A percentile compares a stretch with the other conserved stretches of the same genome.
Conservation (phyloP, 495 filamentous ascomycete species). For the Massariosphaeria phaeospora region DNA sequence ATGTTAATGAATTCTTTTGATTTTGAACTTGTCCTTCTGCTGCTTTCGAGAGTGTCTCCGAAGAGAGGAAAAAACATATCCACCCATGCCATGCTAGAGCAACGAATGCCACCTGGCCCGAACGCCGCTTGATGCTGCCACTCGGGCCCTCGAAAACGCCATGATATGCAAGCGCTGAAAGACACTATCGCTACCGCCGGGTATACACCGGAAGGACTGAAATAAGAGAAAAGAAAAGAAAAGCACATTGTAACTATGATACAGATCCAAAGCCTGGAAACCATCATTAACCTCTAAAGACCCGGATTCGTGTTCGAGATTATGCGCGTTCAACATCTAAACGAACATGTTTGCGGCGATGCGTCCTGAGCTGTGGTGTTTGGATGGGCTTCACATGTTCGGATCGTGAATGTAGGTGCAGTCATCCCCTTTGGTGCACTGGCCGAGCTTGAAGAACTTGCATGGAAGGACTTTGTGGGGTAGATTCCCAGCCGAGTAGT, state of each 20-base stretch:
- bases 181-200: constrained; percentile 4
- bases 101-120: neutral
- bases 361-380: neutral
- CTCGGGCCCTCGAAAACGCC: constrained; percentile 8
- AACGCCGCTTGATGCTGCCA: constrained; percentile 14
- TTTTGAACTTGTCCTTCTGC: no score
- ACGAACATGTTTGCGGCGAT: neutral
- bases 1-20: no score
- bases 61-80: no score
- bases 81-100: no score
- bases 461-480: constrained; percentile 51
- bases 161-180: neutral
- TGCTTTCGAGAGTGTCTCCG: no score
- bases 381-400: neutral
- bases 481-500: constrained; percentile 1
- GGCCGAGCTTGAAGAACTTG: constrained; percentile 70
- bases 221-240: constrained; percentile 4
- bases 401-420: constrained; percentile 77
- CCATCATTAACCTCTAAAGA: neutral
- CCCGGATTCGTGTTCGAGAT: neutral
- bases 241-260: constrained; percentile 1
- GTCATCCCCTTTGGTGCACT: constrained; percentile 76
- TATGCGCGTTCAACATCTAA: neutral
- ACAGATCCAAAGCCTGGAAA: neutral
- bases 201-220: constrained; percentile 8